A percentile compares a stretch with the other conserved stretches of the same genome.
Evolutionary conservation across 352 stramenopile genomes (phyloP).

Genomic region (Albugo candida): DNA sequence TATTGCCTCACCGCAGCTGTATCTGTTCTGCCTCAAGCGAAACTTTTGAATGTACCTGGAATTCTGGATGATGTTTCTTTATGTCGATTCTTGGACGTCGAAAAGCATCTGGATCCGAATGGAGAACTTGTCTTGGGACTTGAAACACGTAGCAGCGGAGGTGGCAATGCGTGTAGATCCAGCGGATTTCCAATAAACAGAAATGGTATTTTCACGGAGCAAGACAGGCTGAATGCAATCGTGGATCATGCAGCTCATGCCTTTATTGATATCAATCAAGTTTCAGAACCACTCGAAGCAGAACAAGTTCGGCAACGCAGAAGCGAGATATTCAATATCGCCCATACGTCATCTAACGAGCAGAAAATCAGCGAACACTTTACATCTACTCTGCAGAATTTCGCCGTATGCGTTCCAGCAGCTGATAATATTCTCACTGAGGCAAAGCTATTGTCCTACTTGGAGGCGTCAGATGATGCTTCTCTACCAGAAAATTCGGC

Average conservation of each 20-base stretch:
- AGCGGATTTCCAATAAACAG: slow-evolving; percentile 30
- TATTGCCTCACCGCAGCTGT: neutral
- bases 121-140: slow-evolving; percentile 12
- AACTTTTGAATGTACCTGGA: slow-evolving; percentile 37
- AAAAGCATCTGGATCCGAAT: slow-evolving; percentile 55
- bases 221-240: slow-evolving; percentile 55
- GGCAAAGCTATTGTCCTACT: no score
- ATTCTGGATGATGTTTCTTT: slow-evolving; percentile 59
- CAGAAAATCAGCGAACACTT: slow-evolving; percentile 35
- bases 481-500: no score
- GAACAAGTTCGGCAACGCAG: slow-evolving; percentile 58
- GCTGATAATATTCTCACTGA: no score
- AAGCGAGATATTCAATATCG: slow-evolving; percentile 44
- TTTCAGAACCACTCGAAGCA: slow-evolving; percentile 53
- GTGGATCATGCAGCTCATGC: slow-evolving; percentile 54
- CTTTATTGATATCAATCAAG: slow-evolving; percentile 70
- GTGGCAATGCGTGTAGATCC: slow-evolving; percentile 23
- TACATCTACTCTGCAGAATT: neutral
- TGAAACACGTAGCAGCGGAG: slow-evolving; percentile 8
- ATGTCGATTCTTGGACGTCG: slow-evolving; percentile 59
- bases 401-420: no score
- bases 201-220: slow-evolving; percentile 36
- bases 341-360: slow-evolving; percentile 26
- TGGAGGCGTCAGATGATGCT: no score
- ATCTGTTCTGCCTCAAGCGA: slow-evolving; percentile 11